Base-by-base conservation (phyloP, 495 filamentous ascomycete genomes). In the Xanthoparmelia taractica region DNA sequence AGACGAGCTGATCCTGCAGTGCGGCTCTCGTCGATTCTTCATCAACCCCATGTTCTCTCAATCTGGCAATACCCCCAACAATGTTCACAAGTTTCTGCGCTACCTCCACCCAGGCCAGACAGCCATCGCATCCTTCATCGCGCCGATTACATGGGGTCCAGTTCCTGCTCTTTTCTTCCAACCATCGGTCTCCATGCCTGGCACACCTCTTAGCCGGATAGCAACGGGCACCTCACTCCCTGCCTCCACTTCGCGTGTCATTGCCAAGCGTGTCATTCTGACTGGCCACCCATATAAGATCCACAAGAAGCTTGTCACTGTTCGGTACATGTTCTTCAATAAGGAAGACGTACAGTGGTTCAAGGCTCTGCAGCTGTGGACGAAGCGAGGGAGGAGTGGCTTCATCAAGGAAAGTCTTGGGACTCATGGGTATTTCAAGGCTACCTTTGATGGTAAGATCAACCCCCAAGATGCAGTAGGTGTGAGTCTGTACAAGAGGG, bases 241-340 rank as follows among this genome's bases (percentile, higher is more conserved):
- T 0, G 87, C 91, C 7, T 90, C 90, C 54, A 87, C 84, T 12
- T 76, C 78, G 36, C 87, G 95, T 48, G 87, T 97, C 23, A 84
- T 97, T 59, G 92, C 92, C 65, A 98, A 98, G 76, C 87, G 94
- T 60, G 86, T 94, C 66, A 92, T 97, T 64, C 80, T 98, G 60
- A 96, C 94, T 0, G 94, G 94, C 45, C 94, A 97, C 73, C 93
- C 95, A 0, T 96, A 89, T 78, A 97, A 98, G 79, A 97, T 98
- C 69, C 92, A 98, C 82, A 94, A 93, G 78, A 90, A 89, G 74
- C 77, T 97, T 31, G 95, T 97, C 60, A 97, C 95, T 1, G 85
- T 98, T 29, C 87, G 94, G 31, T 97, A 97, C 81, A 97, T 98
- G 94, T 98, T 98, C 80, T 98, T 98, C 83, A 96, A 96, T 75